Evolutionary conservation across 2,329 filamentous ascomycete genomes (phyloP).

Genomic region (Colletotrichum incanum): DNA sequence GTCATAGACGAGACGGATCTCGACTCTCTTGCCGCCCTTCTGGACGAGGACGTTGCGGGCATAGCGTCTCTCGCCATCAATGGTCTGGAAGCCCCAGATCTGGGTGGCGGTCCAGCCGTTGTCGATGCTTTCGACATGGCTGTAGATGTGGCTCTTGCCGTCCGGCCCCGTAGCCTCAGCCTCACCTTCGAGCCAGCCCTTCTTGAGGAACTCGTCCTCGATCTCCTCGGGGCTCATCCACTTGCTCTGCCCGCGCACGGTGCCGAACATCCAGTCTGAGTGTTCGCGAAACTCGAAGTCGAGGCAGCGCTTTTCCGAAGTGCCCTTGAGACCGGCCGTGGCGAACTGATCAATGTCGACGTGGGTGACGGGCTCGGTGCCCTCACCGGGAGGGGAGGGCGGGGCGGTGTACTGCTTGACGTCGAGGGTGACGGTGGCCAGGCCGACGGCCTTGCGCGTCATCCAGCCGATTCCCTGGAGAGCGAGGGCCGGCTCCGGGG

Average conservation of each 20-base stretch:
- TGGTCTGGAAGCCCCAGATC: constrained; percentile 73
- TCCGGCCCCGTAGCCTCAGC: constrained; percentile 66
- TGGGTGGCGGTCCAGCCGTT: constrained; percentile 70
- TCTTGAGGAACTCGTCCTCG: constrained; percentile 69
- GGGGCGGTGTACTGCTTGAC: constrained; percentile 69
- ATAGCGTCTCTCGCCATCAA: constrained; percentile 68
- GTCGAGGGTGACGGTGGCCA: constrained; percentile 78
- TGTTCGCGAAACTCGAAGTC: constrained; percentile 73
- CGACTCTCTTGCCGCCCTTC: constrained; percentile 65
- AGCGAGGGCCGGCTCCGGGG: constrained; percentile 77
- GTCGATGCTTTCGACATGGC: constrained; percentile 69
- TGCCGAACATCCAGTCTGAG: constrained; percentile 85
- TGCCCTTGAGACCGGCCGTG: constrained; percentile 80
- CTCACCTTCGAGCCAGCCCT: constrained; percentile 73
- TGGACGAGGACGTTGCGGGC: constrained; percentile 68
- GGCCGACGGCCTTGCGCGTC: constrained; percentile 78
- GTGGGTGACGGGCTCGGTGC: constrained; percentile 65
- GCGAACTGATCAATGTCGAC: constrained; percentile 81
- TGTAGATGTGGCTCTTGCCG: constrained; percentile 77
- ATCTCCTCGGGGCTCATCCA: constrained; percentile 65
- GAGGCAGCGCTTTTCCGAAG: constrained; percentile 68
- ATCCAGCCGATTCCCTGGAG: constrained; percentile 83
- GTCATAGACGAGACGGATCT: constrained; percentile 72
- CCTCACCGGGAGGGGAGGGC: constrained; percentile 57
- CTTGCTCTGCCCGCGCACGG: constrained; percentile 72